phyloP scores from a whole-genome alignment of 768 basidiomycete species.

The Tricholoma saponaceum region DNA sequence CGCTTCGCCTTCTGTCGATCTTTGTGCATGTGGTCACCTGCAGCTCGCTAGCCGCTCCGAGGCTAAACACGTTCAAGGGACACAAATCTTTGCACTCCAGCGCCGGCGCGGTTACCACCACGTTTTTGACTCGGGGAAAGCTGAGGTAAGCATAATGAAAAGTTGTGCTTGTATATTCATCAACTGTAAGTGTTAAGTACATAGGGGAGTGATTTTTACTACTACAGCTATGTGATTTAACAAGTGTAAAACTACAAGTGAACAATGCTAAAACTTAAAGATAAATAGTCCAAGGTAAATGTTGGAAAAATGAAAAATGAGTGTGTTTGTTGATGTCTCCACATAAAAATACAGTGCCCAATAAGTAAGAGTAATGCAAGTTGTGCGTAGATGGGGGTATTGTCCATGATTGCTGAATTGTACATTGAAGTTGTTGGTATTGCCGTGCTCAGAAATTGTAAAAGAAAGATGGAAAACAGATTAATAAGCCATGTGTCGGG shows the following conservation, averaged over 20 bases:
- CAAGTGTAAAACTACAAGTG: neutral
- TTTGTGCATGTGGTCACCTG: neutral
- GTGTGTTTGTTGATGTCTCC: neutral
- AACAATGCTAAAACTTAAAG: neutral
- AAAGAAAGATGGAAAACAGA: constrained; percentile 15
- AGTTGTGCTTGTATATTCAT: too few relatives aligned
- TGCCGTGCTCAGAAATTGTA: constrained; percentile 9
- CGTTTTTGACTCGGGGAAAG: constrained; percentile 10
- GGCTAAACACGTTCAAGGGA: constrained; percentile 3
- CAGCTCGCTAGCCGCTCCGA: neutral
- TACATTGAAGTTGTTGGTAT: constrained; percentile 8
- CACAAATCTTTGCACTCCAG: constrained; percentile 4
- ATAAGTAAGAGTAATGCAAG: constrained; percentile 9
- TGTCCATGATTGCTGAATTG: constrained; percentile 12
- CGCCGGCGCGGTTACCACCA: neutral
- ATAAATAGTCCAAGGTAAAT: neutral
- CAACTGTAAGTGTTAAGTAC: too few relatives aligned
- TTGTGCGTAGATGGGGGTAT: constrained; percentile 6
- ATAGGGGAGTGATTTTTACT: neutral
- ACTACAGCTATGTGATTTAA: neutral
- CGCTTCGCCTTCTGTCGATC: neutral
- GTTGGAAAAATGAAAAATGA: neutral
- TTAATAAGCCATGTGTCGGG: constrained; percentile 13
- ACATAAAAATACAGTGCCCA: constrained; percentile 9
- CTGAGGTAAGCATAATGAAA: too few relatives aligned